Conservation (phyloP, 257 asterid species). For the Cynanchum wilfordii region DNA sequence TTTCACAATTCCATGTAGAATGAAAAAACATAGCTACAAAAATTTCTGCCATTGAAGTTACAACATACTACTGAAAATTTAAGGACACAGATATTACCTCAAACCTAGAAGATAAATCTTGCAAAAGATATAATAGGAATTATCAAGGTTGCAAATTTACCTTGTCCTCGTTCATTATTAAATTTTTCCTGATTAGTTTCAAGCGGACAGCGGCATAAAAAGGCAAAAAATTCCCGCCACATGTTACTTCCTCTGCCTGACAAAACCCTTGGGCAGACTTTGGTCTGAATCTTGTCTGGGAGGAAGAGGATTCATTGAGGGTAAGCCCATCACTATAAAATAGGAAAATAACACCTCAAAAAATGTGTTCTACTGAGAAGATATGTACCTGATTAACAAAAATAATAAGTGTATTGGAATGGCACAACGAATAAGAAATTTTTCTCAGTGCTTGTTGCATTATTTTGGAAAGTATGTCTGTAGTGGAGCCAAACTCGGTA, state of each 20-base stretch:
- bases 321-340: not conserved
- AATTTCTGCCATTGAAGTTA: not conserved
- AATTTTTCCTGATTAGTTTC: conserved; percentile 64
- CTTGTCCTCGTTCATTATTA: conserved; percentile 60
- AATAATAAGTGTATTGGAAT: conserved; percentile 74
- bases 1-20: not conserved
- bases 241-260: conserved; percentile 71
- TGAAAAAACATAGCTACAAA: not conserved
- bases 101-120: not conserved
- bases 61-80: not conserved
- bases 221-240: conserved; percentile 94
- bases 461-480: conserved; percentile 57
- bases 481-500: conserved; percentile 34
- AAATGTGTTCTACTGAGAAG: conserved; percentile 17
- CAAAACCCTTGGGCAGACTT: conserved; percentile 42
- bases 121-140: not conserved
- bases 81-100: not conserved
- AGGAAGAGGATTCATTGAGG: conserved; percentile 9
- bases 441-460: conserved; percentile 90
- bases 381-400: conserved; percentile 79
- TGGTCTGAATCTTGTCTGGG: conserved; percentile 57
- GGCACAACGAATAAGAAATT: conserved; percentile 73
- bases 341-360: not conserved
- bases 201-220: conserved; percentile 92
- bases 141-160: conserved; percentile 26